A percentile compares a stretch with the other conserved stretches of the same genome.
These are phyloP conservation scores for Ramaria sp. DNA, from an alignment of 768 basidiomycete species.

Conservation along the genomic window DNA sequence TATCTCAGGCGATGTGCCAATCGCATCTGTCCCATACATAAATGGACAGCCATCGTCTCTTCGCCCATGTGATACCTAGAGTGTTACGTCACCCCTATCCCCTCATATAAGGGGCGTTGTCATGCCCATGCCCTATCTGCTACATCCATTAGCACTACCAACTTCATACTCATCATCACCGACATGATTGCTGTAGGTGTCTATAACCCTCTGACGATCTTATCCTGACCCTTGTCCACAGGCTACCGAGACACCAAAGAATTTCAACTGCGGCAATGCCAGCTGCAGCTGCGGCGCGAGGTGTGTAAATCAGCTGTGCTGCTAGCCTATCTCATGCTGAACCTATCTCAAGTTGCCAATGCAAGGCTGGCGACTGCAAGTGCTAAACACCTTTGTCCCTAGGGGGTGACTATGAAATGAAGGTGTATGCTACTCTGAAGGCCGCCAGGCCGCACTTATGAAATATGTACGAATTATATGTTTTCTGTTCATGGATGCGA, in stretches of 20 bases:
- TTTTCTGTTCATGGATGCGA: no score
- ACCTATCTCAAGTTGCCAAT: conserved; percentile 34
- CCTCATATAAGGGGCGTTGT: no score
- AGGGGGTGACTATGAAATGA: neutral
- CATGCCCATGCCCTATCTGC: no score
- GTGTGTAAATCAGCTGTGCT: conserved; percentile 21
- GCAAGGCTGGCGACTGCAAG: conserved; percentile 56
- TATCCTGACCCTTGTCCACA: neutral
- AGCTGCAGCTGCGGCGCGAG: conserved; percentile 41
- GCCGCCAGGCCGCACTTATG: neutral
- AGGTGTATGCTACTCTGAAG: neutral
- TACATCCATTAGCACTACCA: no score
- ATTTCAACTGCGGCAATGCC: conserved; percentile 34
- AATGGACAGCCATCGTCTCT: no score
- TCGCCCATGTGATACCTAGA: neutral
- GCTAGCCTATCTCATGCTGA: neutral
- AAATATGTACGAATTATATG: no score
- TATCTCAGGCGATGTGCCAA: no score
- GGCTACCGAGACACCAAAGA: conserved; percentile 24
- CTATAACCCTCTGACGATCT: neutral
- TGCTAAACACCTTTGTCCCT: conserved; percentile 24
- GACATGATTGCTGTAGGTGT: neutral
- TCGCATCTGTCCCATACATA: no score
- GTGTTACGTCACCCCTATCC: no score
- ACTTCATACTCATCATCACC: neutral